phyloP scores from a whole-genome alignment of 2,329 filamentous ascomycete genomes.

The Coleophoma eucalyptorum region DNA sequence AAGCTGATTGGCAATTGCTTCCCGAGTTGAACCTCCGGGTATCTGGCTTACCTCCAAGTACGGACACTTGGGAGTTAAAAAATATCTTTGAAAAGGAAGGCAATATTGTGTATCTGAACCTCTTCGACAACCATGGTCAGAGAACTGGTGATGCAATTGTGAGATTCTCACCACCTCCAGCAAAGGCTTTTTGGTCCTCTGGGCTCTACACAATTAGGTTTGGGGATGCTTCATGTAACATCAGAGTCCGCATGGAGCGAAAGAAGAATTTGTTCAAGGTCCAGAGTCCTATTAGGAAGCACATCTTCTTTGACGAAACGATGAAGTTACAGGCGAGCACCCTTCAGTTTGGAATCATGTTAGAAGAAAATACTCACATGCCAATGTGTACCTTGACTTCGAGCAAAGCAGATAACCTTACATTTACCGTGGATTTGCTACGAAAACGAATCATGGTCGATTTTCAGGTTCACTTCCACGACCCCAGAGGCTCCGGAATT shows the following conservation, averaged over 20 bases:
- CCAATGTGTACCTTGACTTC: constrained; percentile 44
- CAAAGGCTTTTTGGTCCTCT: constrained; percentile 43
- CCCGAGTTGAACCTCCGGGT: constrained; percentile 11
- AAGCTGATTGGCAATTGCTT: constrained; percentile 28
- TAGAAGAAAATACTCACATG: constrained; percentile 52
- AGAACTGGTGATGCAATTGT: constrained; percentile 41
- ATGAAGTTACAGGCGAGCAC: constrained; percentile 39
- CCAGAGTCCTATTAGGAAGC: constrained; percentile 27
- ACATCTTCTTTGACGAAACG: constrained; percentile 26
- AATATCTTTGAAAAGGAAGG: constrained; percentile 48
- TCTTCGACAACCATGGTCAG: constrained; percentile 36
- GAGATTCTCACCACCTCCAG: constrained; percentile 55
- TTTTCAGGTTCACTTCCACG: constrained; percentile 31
- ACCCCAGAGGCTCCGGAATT: constrained; percentile 17
- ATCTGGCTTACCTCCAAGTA: constrained; percentile 27
- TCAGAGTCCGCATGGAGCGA: constrained; percentile 1
- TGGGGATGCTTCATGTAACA: constrained; percentile 14
- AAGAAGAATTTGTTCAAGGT: constrained; percentile 9
- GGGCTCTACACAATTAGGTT: constrained; percentile 20
- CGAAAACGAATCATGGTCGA: constrained; percentile 34
- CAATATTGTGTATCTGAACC: constrained; percentile 53
- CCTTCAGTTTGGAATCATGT: constrained; percentile 60
- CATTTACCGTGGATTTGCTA: constrained; percentile 35
- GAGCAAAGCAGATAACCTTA: constrained; percentile 17
- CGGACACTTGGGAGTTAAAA: constrained; percentile 41